Conservation (phyloP, 2,329 filamentous ascomycete genomes). For the Fusarium subglutinans region DNA sequence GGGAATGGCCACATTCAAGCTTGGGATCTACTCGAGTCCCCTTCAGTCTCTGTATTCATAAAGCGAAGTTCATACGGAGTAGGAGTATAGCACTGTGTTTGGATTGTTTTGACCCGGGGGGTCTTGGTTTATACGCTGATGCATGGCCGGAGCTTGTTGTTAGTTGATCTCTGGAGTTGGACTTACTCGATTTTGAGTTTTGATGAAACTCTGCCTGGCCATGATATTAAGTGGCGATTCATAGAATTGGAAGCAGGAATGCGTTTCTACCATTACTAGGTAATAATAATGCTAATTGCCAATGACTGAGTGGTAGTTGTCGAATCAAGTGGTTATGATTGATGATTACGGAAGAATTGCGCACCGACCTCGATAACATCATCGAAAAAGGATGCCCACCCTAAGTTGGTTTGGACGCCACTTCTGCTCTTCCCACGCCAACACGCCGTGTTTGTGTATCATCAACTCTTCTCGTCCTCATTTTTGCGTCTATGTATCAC, state of each 20-base stretch:
- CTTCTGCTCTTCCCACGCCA: neutral
- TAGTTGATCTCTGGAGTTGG: neutral
- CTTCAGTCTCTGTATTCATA: neutral
- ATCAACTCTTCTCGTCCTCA: neutral
- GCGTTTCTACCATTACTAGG: neutral
- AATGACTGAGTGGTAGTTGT: neutral
- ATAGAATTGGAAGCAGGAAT: neutral
- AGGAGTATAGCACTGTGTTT: neutral
- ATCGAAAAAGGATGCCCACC: slow-evolving; percentile 19
- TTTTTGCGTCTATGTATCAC: neutral
- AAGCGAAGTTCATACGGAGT: neutral
- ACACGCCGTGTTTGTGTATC: neutral
- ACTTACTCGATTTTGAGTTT: neutral
- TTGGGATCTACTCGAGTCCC: neutral
- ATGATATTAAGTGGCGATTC: neutral
- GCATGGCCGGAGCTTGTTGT: neutral
- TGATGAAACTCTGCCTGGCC: neutral
- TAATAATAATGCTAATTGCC: neutral
- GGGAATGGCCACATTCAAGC: neutral
- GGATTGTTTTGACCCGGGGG: neutral
- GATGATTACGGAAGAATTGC: slow-evolving; percentile 39
- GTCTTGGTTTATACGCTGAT: neutral
- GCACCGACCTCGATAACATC: slow-evolving; percentile 33
- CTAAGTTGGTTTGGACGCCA: neutral
- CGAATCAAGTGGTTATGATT: neutral